Evolutionary conservation across 139 green algal species (phyloP), one percentile per base, ranked within the genome.

Genomic region (Chara braunii): DNA sequence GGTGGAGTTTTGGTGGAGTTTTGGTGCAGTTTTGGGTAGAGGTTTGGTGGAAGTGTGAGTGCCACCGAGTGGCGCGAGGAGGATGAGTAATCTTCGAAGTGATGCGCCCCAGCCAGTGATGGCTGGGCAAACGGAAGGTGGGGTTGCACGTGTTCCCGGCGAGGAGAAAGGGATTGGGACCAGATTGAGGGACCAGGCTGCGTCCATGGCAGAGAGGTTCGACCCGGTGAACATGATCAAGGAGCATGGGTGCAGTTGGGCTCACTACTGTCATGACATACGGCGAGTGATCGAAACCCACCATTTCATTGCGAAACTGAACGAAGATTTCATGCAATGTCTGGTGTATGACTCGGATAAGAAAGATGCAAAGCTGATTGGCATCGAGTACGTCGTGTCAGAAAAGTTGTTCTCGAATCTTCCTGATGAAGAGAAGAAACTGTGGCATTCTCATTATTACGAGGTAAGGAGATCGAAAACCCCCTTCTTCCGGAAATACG

Each of bases 401-500:
- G 65, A 74, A 29, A 7, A n/a, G 29, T 40, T 74, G 18, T 74
- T 62, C 22, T 22, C 31, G 24, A 72, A 43, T 26, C 65, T 74
- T 37, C 65, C 65, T 7, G 40, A 63, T 36, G 56, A 71, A 26
- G 65, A 74, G 45, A 74, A 74, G 45, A 72, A 74, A 26, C 57
- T 74, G 35, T 74, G 65, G 65, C 65, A 74, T 57, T 71, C 65
- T 12, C 65, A 74, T 29, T 70, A 52, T 40, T 51, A 74, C 43
- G 64, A 74, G 32, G 64, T 70, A 6, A 53, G 22, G 9, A n/a
- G n/a, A n/a, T n/a, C n/a, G n/a, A n/a, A n/a, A n/a, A n/a, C n/a
- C n/a, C n/a, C n/a, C n/a, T n/a, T n/a, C n/a, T n/a, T n/a, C n/a
- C n/a, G n/a, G n/a, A n/a, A n/a, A n/a, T n/a, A n/a, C n/a, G n/a